Evolutionary conservation across 352 stramenopile genomes (phyloP), one percentile per base, ranked within the genome.

Genomic region (Phytophthora podocarpi): DNA sequence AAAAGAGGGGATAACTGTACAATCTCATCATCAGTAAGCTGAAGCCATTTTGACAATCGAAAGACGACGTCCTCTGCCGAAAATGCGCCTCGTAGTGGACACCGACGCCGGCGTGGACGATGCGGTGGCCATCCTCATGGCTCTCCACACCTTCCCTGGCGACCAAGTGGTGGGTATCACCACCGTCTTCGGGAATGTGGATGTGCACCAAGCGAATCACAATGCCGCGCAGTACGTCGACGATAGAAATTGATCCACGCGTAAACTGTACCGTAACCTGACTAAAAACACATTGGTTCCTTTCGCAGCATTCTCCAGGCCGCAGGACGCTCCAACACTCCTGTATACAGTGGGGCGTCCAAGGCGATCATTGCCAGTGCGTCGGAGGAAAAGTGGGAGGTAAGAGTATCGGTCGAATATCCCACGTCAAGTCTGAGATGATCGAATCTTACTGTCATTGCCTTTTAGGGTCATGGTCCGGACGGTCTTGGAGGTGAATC

Each of bases 171-270:
- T 89, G 43, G 82, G 70, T 28, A 70, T 93, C 65, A 93, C 84
- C 34, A 93, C 86, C 15, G 80, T 95, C 54, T 93, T 92, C 31
- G 86, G 86, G 41, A 95, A 95, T 59, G 86, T 95, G 31, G 74
- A 90, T 49, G 42, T 95, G 39, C 79, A 84, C 45, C 86, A 93
- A 67, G 84, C 82, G 45, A 88, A 85, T 61, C 84, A 95, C 74
- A 95, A 95, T 66, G 78, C 91, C 13, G 70, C 70, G 23, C 78
- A 93, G 85, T 95, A 59, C 50, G 79, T 80, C 26, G 35, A 41
- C 4, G 16, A 48, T 0, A 6, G n/a, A n/a, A n/a, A n/a, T n/a
- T n/a, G n/a, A n/a, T n/a, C n/a, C n/a, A n/a, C n/a, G n/a, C n/a
- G n/a, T n/a, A n/a, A n/a, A n/a, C n/a, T n/a, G n/a, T n/a, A n/a